These are phyloP conservation scores for Penicillium bialowiezense DNA, from an alignment of 495 filamentous ascomycete genomes.

Conservation along the genomic window DNA sequence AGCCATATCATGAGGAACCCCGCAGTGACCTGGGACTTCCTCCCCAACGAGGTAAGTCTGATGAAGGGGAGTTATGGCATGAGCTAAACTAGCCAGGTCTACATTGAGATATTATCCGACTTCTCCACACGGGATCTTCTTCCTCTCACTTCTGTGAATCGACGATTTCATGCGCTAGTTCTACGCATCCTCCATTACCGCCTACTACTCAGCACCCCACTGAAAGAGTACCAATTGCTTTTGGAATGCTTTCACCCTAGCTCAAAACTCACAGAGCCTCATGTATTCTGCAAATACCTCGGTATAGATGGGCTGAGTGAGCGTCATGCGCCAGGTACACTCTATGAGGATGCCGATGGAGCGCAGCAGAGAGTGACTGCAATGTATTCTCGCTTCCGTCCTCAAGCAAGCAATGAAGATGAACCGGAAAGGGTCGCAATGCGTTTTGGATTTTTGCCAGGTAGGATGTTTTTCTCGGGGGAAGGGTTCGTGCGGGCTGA, in stretches of 20 bases:
- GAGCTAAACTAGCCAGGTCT: constrained; percentile 47
- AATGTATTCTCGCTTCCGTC: constrained; percentile 61
- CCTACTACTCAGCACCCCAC: constrained; percentile 52
- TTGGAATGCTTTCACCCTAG: constrained; percentile 76
- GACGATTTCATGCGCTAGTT: constrained; percentile 64
- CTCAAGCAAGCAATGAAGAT: constrained; percentile 46
- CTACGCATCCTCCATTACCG: constrained; percentile 67
- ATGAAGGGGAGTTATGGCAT: not conserved
- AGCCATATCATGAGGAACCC: constrained; percentile 1
- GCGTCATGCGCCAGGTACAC: constrained; percentile 31
- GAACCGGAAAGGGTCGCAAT: not conserved
- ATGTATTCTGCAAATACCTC: constrained; percentile 66
- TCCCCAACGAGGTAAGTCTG: constrained; percentile 48
- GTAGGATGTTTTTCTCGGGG: constrained; percentile 13
- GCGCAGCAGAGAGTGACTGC: constrained; percentile 31
- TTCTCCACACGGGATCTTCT: constrained; percentile 61
- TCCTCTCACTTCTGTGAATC: constrained; percentile 57
- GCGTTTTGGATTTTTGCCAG: constrained; percentile 12
- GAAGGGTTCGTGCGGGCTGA: constrained; percentile 37
- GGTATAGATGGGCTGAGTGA: constrained; percentile 52
- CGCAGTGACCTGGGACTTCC: constrained; percentile 32
- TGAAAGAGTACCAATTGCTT: constrained; percentile 62
- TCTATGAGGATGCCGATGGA: constrained; percentile 38
- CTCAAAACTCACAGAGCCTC: constrained; percentile 64
- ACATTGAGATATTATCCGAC: constrained; percentile 60